Evolutionary conservation across 2,329 filamentous ascomycete species (phyloP).

Genomic region (Diaporthe batatas): DNA sequence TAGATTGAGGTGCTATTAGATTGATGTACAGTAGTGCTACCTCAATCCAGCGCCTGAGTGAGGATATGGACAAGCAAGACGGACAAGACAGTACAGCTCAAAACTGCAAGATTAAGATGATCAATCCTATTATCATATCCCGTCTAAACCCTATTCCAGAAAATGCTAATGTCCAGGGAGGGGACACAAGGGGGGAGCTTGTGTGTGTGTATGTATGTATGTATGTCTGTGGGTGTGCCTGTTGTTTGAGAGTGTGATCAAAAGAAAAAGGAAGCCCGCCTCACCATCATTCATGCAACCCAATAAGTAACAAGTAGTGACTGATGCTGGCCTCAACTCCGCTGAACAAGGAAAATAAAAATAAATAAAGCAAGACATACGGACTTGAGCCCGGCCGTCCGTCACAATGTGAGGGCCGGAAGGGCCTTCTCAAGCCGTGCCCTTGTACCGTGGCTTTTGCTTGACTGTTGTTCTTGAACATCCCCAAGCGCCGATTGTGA

Average conservation of each 20-base stretch:
- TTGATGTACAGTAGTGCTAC: too few species aligned
- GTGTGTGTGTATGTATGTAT: conserved; percentile 14
- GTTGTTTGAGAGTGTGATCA: not conserved
- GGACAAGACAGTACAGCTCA: not conserved
- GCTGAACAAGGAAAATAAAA: not conserved
- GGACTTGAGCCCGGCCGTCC: not conserved
- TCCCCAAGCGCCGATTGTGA: conserved; percentile 24
- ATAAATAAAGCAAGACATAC: not conserved
- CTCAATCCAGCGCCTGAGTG: not conserved
- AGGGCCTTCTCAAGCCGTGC: conserved; percentile 1
- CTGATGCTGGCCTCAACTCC: conserved; percentile 31
- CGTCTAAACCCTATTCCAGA: conserved; percentile 26
- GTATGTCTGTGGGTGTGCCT: not conserved
- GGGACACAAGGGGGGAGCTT: not conserved
- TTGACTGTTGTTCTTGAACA: conserved; percentile 27
- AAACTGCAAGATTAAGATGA: conserved; percentile 17
- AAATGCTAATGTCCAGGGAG: conserved; percentile 18
- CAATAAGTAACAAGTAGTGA: not conserved
- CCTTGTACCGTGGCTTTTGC: conserved; percentile 14
- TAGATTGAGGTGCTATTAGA: not conserved
- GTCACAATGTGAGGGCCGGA: conserved; percentile 3
- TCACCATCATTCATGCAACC: conserved; percentile 19
- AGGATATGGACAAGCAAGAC: not conserved
- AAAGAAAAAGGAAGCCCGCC: not conserved
- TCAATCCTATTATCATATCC: conserved; percentile 26